These are phyloP conservation scores for Sporothrix euskadiensis DNA, from an alignment of 2,329 filamentous ascomycete species.

Conservation along the genomic window DNA sequence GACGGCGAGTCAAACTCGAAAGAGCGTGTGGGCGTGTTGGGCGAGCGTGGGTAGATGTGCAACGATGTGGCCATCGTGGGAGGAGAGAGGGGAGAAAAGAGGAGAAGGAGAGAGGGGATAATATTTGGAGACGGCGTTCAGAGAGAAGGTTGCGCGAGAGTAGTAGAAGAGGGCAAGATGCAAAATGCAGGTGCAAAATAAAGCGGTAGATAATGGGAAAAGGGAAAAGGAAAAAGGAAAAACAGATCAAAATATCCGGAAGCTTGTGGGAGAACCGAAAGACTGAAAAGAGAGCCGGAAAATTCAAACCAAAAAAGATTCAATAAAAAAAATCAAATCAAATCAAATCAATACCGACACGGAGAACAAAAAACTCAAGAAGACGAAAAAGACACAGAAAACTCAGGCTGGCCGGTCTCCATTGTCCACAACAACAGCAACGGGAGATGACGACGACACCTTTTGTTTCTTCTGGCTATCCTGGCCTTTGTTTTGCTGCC, in stretches of 20 bases:
- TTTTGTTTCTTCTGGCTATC: not conserved
- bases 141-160: not conserved
- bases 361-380: not conserved
- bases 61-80: slow-evolving; percentile 55
- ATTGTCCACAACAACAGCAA: slow-evolving; percentile 5
- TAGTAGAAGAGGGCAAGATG: not conserved
- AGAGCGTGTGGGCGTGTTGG: slow-evolving; percentile 61
- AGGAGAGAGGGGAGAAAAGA: not conserved
- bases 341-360: slow-evolving; percentile 1
- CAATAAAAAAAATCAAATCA: not conserved
- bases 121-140: not conserved
- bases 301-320: not conserved
- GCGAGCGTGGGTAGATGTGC: slow-evolving; percentile 63
- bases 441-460: not conserved
- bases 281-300: not conserved
- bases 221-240: not conserved
- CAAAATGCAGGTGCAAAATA: not conserved
- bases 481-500: not conserved
- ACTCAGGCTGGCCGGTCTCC: not conserved
- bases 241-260: not conserved
- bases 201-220: not conserved
- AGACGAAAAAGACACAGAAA: not conserved
- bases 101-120: not conserved
- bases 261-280: not conserved
- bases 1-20: slow-evolving; percentile 68